These are phyloP conservation scores for Monilinia fructicola DNA, from an alignment of 2,329 filamentous ascomycete species.

Conservation along the genomic window DNA sequence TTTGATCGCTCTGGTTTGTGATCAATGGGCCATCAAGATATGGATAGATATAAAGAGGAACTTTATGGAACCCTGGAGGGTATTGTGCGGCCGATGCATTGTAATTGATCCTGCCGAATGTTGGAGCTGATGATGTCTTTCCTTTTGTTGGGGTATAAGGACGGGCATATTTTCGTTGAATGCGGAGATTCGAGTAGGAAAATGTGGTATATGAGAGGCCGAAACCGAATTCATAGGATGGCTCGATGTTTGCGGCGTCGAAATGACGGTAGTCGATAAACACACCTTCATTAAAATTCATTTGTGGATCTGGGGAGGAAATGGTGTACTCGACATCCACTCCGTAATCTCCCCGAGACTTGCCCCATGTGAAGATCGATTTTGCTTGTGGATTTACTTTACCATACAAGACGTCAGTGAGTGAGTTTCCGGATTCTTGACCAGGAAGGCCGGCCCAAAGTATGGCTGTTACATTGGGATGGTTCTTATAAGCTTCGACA, in stretches of 20 bases:
- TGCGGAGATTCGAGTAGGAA: slow-evolving; percentile 63
- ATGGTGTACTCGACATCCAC: slow-evolving; percentile 44
- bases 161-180: slow-evolving; percentile 34
- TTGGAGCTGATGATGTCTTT: slow-evolving; percentile 61
- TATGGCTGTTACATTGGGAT: slow-evolving; percentile 79
- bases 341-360: slow-evolving; percentile 46
- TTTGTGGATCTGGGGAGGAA: slow-evolving; percentile 57
- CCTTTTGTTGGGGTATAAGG: slow-evolving; percentile 55
- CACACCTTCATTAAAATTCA: slow-evolving; percentile 72
- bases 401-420: slow-evolving; percentile 80
- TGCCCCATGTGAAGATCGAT: slow-evolving; percentile 77
- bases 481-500: slow-evolving; percentile 70
- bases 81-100: slow-evolving; percentile 64
- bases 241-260: slow-evolving; percentile 60
- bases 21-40: slow-evolving; percentile 50
- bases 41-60: slow-evolving; percentile 54
- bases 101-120: slow-evolving; percentile 61
- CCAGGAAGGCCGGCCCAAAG: slow-evolving; percentile 83
- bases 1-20: slow-evolving; percentile 29
- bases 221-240: slow-evolving; percentile 78
- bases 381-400: slow-evolving; percentile 73
- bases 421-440: slow-evolving; percentile 77
- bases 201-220: slow-evolving; percentile 81
- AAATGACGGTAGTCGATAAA: slow-evolving; percentile 83
- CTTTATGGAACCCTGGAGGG: slow-evolving; percentile 52